Evolutionary conservation across 2,329 filamentous ascomycete genomes (phyloP), one percentile per base, ranked within the genome.

Genomic region (Ophiocordyceps australis): DNA sequence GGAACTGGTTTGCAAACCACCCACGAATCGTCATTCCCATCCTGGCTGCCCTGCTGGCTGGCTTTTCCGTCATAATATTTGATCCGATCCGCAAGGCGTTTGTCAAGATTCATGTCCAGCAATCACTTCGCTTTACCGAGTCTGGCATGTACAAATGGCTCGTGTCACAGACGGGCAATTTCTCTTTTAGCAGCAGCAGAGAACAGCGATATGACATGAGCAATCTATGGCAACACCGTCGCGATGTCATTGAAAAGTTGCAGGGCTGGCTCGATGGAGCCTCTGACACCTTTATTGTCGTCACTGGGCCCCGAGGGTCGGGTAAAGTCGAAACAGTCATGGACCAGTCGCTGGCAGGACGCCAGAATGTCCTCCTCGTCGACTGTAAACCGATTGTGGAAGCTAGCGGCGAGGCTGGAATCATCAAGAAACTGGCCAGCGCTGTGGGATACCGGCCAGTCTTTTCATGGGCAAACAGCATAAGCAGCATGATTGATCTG

Each of bases 331-430:
- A 94, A 38, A 63, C 95, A 9, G 74, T 95, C 3, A 47, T 93
- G 31, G 78, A 92, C 22, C 79, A 92, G 47, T 78, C 81, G 0
- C 59, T 95, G 11, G 70, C 77, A 35, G 69, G 70, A 7, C 70
- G 77, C 23, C 73, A 69, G 34, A 73, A 91, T 35, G 81, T 86
- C 24, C 57, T 95, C 3, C 58, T 91, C 4, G 68, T 95, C 23
- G 89, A 98, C 51, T 95, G 86, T 57, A 93, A 92, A 46, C 77
- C 79, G 2, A 80, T 95, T 9, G 76, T 86, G 31, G 86, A 95
- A 48, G 83, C 86, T 2, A 71, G 79, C 28, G 85, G 89, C 5
- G 89, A 98, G 42, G 74, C 74, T 7, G 70, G 74, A 3, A 93
- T 80, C 1, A 93, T 98, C 39, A 70, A 70, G 32, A 73, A 76